phyloP scores from a whole-genome alignment of 208 protist genomes.

The Leishmania aethiopica region DNA sequence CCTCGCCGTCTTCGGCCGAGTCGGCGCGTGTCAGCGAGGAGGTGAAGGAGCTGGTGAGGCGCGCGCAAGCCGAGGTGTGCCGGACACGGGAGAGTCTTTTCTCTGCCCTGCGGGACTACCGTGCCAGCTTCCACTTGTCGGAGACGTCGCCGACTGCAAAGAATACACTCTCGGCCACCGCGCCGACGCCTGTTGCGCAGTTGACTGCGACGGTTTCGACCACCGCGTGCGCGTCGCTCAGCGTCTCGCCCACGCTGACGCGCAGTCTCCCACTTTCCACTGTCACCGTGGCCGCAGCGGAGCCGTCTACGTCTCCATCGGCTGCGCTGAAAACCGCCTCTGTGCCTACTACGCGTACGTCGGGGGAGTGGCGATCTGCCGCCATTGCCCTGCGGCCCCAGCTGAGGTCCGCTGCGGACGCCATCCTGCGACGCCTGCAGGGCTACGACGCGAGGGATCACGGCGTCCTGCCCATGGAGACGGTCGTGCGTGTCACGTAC shows the following conservation, averaged over 20 bases:
- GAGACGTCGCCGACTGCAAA: neutral
- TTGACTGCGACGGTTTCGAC: neutral
- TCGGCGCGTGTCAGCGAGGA: slow-evolving; percentile 64
- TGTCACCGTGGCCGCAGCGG: neutral
- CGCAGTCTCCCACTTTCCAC: slow-evolving; percentile 14
- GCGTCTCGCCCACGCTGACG: slow-evolving; percentile 1
- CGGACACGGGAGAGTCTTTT: slow-evolving; percentile 74
- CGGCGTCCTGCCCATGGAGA: slow-evolving; percentile 68
- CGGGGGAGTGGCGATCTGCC: slow-evolving; percentile 9
- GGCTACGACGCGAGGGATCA: slow-evolving; percentile 61
- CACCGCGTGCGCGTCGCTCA: neutral
- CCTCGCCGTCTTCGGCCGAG: slow-evolving; percentile 25
- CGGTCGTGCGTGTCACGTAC: slow-evolving; percentile 57
- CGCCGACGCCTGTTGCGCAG: neutral
- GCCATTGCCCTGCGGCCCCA: slow-evolving; percentile 15
- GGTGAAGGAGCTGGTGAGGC: slow-evolving; percentile 60
- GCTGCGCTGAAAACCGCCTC: slow-evolving; percentile 2
- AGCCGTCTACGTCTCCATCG: neutral
- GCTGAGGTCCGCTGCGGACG: slow-evolving; percentile 38
- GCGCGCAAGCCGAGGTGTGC: slow-evolving; percentile 65
- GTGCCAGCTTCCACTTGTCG: slow-evolving; percentile 17
- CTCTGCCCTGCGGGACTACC: slow-evolving; percentile 35
- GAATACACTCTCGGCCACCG: neutral
- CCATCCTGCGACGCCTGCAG: slow-evolving; percentile 57
- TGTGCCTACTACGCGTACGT: slow-evolving; percentile 8